Evolutionary conservation across 192 early-diverging fungal genomes (phyloP), one percentile per base, ranked within the genome.

Genomic region (Rhizoclosmatium sp.): DNA sequence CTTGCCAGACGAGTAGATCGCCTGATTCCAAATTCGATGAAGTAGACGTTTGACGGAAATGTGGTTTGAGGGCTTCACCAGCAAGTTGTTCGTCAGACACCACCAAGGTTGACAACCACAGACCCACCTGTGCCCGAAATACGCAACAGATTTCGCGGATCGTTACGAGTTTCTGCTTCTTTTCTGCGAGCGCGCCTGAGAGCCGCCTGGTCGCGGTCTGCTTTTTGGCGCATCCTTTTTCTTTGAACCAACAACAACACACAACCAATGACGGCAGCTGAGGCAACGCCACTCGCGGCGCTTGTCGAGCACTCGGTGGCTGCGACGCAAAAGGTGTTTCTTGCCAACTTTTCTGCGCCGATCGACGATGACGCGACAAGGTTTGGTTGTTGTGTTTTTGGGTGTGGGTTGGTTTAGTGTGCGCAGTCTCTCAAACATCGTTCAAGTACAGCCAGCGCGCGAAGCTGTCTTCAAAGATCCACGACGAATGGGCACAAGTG

Each of bases 381-480:
- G 79, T 56, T 48, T 49, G 9, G 23, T 60, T 21, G 42, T 21
- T 31, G 31, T 31, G 7, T 77, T 71, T 14, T 71, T 65, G 23
- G 65, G 56, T n/a, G 21, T n/a, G 12, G 21, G 21, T n/a, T n/a
- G 21, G 21, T 1, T 58, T 65, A 31, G 31, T 31, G 31, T 56
- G 4, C 49, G 47, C 19, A 56, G 12, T 56, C 49, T 14, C 48
- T 44, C 16, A 49, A 56, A 39, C 69, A n/a, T 7, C 12, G 19
- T 39, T 45, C 16, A 19, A 58, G 4, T 47, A 3, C 75, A 86
- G 85, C 67, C 92, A 94, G 82, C 87, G 90, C 59, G 71, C 90
- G 31, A 93, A 91, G 80, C 78, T 95, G 31, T 85, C 91, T 21
- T 85, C 91, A 44, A 95, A 95, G 84, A 90, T 94, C 66, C 68